phyloP scores from a whole-genome alignment of 805 yeast species.

The Pichia californica region DNA sequence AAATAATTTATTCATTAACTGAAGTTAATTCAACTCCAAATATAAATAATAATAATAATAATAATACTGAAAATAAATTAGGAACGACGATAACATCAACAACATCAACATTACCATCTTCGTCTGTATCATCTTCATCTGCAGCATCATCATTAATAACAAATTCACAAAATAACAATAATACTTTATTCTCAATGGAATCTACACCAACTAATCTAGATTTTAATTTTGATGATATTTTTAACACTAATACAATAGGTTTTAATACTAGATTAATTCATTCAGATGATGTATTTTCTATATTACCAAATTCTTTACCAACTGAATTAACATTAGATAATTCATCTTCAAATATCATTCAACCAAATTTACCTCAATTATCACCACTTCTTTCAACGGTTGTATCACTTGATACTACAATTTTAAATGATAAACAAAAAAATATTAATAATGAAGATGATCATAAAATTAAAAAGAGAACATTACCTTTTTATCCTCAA shows the following conservation, averaged over 20 bases:
- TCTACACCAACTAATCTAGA: slow-evolving; percentile 11
- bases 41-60: background rate
- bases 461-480: background rate
- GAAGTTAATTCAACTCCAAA: no score
- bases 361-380: background rate
- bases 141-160: no score
- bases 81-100: background rate
- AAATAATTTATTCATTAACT: slow-evolving; percentile 21
- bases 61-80: background rate
- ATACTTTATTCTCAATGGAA: background rate
- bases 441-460: background rate
- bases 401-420: background rate
- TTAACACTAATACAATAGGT: slow-evolving; percentile 25
- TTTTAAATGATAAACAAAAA: background rate
- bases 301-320: slow-evolving; percentile 4
- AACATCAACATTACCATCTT: background rate
- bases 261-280: slow-evolving; percentile 33
- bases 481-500: slow-evolving; percentile 22
- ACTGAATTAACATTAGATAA: background rate
- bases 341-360: no score
- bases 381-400: background rate
- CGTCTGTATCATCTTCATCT: no score
- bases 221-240: slow-evolving; percentile 25
- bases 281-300: slow-evolving; percentile 27
- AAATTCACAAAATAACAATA: background rate